Percentiles rank a stretch among this genome's conserved stretches.
Evolutionary conservation across 202 grass and related monocot genomes (phyloP).

Genomic region (Setaria italica): DNA sequence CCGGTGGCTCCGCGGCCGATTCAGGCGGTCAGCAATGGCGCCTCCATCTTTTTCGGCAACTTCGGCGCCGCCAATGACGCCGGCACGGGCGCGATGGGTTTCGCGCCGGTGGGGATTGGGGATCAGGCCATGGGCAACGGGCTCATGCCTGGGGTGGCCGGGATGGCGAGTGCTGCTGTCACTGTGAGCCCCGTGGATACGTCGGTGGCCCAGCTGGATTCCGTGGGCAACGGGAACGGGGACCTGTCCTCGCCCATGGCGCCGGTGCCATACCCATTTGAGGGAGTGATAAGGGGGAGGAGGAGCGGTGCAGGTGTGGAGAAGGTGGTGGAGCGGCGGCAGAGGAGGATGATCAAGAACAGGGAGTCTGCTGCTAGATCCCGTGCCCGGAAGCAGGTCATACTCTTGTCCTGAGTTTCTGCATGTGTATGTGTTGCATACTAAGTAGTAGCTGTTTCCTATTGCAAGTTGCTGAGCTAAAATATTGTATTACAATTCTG

Average conservation of each 20-base stretch:
- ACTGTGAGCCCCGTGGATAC: constrained; percentile 41
- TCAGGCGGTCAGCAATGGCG: constrained; percentile 38
- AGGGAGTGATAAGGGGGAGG: constrained; percentile 56
- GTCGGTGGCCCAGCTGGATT: constrained; percentile 43
- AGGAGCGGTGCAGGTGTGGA: constrained; percentile 56
- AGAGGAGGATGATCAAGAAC: constrained; percentile 78
- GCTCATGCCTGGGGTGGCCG: constrained; percentile 49
- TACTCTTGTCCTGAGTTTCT: constrained; percentile 31
- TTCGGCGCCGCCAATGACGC: constrained; percentile 35
- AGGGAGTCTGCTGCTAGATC: constrained; percentile 75
- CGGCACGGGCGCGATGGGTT: constrained; percentile 29
- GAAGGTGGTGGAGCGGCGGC: constrained; percentile 67
- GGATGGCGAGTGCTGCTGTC: constrained; percentile 12
- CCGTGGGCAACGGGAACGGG: constrained; percentile 39
- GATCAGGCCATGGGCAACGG: constrained; percentile 57
- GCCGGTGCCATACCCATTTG: constrained; percentile 49
- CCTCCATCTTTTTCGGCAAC: constrained; percentile 51
- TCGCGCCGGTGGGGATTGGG: constrained; percentile 54
- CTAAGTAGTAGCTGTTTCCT: neutral
- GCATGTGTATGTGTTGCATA: neutral
- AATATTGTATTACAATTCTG: constrained; percentile 1
- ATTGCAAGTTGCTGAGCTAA: constrained; percentile 23
- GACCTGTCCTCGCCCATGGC: constrained; percentile 58
- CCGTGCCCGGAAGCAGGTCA: constrained; percentile 61
- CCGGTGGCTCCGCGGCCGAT: constrained; percentile 30